Conservation (phyloP, 768 basidiomycete genomes). For the Tephrocybe rancida region DNA sequence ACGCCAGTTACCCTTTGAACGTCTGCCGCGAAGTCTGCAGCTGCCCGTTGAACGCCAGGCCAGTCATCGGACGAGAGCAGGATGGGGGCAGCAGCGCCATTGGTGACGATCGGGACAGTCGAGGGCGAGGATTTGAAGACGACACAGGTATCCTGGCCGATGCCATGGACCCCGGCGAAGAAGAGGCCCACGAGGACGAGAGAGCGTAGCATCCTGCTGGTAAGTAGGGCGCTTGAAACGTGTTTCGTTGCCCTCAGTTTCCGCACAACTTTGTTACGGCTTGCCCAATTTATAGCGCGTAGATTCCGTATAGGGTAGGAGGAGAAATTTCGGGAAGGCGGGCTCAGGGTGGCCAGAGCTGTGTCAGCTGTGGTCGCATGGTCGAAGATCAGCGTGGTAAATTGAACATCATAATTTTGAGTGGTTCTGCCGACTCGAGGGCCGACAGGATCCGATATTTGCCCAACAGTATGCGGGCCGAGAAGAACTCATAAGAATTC, state of each 20-base stretch:
- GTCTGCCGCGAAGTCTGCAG: constrained; percentile 60
- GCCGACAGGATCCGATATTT: constrained; percentile 1
- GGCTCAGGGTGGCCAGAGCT: neutral
- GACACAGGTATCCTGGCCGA: constrained; percentile 53
- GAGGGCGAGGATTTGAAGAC: constrained; percentile 40
- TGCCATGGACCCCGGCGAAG: constrained; percentile 31
- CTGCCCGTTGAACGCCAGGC: constrained; percentile 66
- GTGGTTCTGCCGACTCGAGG: constrained; percentile 12
- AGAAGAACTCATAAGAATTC: too few species aligned
- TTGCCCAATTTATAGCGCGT: constrained; percentile 3
- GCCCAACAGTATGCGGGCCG: neutral
- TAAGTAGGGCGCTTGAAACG: too few species aligned
- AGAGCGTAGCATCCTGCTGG: constrained; percentile 9
- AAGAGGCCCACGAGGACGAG: constrained; percentile 4
- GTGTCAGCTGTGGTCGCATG: constrained; percentile 9
- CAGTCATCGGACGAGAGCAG: constrained; percentile 59
- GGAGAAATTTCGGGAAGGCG: constrained; percentile 11
- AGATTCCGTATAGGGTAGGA: neutral
- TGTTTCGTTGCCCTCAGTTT: too few species aligned
- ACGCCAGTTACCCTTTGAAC: constrained; percentile 60
- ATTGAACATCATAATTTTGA: neutral
- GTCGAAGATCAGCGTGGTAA: neutral
- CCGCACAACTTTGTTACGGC: neutral
- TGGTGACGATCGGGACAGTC: constrained; percentile 46
- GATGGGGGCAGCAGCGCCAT: constrained; percentile 48